These are phyloP conservation scores for Verticillium albo-atrum DNA, from an alignment of 2,329 filamentous ascomycete species.

Conservation along the genomic window DNA sequence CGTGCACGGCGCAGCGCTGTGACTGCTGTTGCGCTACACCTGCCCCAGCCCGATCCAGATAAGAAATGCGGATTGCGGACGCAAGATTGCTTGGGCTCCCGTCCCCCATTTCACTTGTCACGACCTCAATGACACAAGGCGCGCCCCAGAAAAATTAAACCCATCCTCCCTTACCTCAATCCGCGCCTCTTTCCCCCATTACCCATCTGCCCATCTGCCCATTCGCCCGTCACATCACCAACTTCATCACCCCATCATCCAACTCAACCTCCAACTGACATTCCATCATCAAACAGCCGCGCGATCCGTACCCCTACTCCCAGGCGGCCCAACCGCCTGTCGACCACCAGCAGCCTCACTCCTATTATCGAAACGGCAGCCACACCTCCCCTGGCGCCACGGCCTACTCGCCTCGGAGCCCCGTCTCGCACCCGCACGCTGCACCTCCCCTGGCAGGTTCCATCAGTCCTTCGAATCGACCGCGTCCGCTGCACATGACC, in stretches of 20 bases:
- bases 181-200: background rate
- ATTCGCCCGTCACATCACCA: background rate
- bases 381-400: slow-evolving; percentile 44
- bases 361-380: slow-evolving; percentile 43
- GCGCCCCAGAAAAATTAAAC: slow-evolving; percentile 1
- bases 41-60: background rate
- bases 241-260: background rate
- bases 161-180: background rate
- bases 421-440: slow-evolving; percentile 44
- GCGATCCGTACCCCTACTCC: slow-evolving; percentile 46
- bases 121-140: background rate
- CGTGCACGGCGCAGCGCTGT: background rate
- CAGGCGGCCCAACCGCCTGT: slow-evolving; percentile 28
- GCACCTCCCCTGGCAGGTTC: slow-evolving; percentile 34
- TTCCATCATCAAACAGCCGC: slow-evolving; percentile 31
- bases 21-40: background rate
- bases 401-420: slow-evolving; percentile 44
- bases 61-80: background rate
- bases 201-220: background rate
- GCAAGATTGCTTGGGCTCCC: background rate
- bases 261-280: background rate
- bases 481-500: slow-evolving; percentile 32
- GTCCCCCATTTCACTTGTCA: background rate
- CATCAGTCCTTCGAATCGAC: slow-evolving; percentile 36
- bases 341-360: slow-evolving; percentile 31